Evolutionary conservation across 1,284 basidiomycete species (phyloP).

Genomic region (Rhodotorula sp.): DNA sequence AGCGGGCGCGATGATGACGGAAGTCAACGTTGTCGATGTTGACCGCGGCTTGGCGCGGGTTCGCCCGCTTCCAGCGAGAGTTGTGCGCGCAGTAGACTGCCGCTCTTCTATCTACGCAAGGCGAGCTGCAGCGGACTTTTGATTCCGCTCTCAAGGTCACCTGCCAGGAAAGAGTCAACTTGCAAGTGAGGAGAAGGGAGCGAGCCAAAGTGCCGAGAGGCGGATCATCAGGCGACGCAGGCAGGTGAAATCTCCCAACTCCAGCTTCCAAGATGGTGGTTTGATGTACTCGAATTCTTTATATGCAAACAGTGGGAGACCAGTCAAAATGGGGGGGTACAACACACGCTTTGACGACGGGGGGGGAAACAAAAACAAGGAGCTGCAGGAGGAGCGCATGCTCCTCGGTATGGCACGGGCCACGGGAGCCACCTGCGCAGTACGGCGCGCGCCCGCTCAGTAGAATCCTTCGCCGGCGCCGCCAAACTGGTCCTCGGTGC

Average conservation of each 20-base stretch:
- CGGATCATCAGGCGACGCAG: neutral
- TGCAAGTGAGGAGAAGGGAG: neutral
- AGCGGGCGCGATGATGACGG: neutral
- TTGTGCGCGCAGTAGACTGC: no score
- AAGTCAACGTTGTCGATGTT: no score
- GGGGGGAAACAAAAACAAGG: neutral
- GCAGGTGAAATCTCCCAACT: neutral
- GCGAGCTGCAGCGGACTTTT: neutral
- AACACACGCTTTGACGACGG: no score
- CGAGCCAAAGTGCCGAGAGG: neutral
- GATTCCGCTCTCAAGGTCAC: neutral
- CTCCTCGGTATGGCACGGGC: neutral
- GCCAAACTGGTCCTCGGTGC: slow-evolving; percentile 18
- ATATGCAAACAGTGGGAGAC: no score
- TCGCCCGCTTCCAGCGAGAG: no score
- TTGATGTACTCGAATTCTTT: neutral
- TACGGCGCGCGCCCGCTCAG: slow-evolving; percentile 6
- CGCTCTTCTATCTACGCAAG: no score
- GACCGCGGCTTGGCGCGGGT: no score
- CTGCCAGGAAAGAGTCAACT: neutral
- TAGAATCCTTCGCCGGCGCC: slow-evolving; percentile 28
- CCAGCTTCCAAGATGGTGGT: neutral
- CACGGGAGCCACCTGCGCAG: neutral
- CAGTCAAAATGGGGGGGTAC: no score
- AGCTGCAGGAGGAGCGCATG: neutral